Percentiles rank a stretch among this genome's conserved stretches.
Conservation (phyloP, 1,284 basidiomycete species). For the Trichosporon sp. region DNA sequence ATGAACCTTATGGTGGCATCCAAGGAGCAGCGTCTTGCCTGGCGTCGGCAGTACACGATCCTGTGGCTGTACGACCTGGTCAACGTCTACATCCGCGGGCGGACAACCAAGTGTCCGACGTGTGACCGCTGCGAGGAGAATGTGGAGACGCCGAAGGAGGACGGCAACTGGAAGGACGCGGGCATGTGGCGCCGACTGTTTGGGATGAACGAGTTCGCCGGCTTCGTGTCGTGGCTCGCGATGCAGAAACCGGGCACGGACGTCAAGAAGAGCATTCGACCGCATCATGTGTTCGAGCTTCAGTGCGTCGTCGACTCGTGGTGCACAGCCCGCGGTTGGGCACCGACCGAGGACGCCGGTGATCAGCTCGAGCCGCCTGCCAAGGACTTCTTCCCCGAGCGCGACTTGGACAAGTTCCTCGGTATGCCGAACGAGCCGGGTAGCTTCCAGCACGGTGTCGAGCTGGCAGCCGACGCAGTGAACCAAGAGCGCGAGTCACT, state of each 20-base stretch:
- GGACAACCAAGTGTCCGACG: neutral
- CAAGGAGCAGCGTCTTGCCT: neutral
- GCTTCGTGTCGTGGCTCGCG: neutral
- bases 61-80: constrained; percentile 8
- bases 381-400: neutral
- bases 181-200: neutral
- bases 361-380: neutral
- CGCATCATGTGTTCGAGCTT: constrained; percentile 3
- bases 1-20: neutral
- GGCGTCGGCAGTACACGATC: constrained; percentile 3
- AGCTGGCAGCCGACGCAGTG: neutral
- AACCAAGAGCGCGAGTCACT: neutral
- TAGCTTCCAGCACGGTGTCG: neutral
- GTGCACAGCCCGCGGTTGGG: neutral
- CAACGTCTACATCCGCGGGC: neutral
- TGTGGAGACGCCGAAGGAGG: neutral
- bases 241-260: neutral
- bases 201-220: constrained; percentile 8
- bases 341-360: neutral
- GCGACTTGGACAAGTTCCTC: neutral
- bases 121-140: neutral
- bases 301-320: constrained; percentile 1
- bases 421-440: neutral
- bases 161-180: neutral
- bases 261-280: neutral